Evolutionary conservation across 805 yeast genomes (phyloP), one percentile per base, ranked within the genome.

Genomic region (Lipomyces kockii): DNA sequence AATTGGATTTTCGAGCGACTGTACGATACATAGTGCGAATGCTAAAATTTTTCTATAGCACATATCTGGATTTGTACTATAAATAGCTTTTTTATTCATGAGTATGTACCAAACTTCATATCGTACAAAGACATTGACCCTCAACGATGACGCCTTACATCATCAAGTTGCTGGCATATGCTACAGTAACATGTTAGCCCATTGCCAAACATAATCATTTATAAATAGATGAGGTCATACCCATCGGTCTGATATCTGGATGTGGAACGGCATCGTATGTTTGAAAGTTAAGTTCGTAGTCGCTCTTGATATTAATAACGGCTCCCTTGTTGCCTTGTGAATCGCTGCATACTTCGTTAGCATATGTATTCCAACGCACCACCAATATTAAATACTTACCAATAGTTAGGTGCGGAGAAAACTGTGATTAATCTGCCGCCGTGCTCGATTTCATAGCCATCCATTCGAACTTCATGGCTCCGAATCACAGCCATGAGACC

Each of bases 321-420:
- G 96, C 98, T 62, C 98, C 99, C 71, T 86, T 78, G 78, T 95
- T 95, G 14, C 97, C 97, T 64, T 91, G 92, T 17, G 89, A 82
- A 77, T 95, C 99, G 81, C 98, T 94, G 61, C 37, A 46, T 7
- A 34, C 12, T 25, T 14, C 39, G 55, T 29, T 22, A 22, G 35
- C 17, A 37, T 8, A 37, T 37, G 14, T 7, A 37, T 43, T 52
- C 43, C 55, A n/a, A n/a, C 12, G 12, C 7, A 7, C 62, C 8
- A 20, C 22, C 56, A 17, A 14, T 6, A 49, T 22, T 55, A 51
- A 61, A 58, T 14, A 49, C 69, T 9, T 58, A 66, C 69, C 72
- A 69, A 79, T 94, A 94, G 78, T 95, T 94, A 46, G 99, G 99
- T 0, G 99, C 99, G 78, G 96, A 89, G 78, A 95, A 95, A n/a